A percentile compares a stretch with the other conserved stretches of the same genome.
phyloP scores from a whole-genome alignment of 2,329 filamentous ascomycete genomes.

The Aspergillaceae sp. region DNA sequence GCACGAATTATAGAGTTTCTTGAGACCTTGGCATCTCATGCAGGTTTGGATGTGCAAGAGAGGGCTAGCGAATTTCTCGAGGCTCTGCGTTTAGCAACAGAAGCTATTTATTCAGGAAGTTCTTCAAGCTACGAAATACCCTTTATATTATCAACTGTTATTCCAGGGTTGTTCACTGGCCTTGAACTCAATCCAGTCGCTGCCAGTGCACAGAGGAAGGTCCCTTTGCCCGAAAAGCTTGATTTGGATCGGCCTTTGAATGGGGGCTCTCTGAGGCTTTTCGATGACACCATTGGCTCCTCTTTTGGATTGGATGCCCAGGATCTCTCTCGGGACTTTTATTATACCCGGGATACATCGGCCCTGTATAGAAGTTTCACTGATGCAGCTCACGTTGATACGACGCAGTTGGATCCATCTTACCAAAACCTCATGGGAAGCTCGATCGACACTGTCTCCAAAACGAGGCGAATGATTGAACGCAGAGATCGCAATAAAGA shows the following conservation, averaged over 20 bases:
- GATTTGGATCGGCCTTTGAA: conserved; percentile 80
- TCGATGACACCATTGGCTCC: conserved; percentile 49
- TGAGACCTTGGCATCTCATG: conserved; percentile 70
- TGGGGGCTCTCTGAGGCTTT: conserved; percentile 57
- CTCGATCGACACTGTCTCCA: conserved; percentile 64
- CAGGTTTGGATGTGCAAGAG: conserved; percentile 89
- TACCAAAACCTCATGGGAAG: conserved; percentile 26
- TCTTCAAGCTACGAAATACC: conserved; percentile 53
- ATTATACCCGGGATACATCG: conserved; percentile 25
- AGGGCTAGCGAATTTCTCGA: conserved; percentile 88
- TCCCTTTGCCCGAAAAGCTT: conserved; percentile 66
- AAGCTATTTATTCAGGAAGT: conserved; percentile 48
- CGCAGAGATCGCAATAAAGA: conserved; percentile 75
- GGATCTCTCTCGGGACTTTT: conserved; percentile 29
- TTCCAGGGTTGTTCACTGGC: conserved; percentile 77
- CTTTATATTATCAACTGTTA: conserved; percentile 77
- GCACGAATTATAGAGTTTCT: conserved; percentile 73
- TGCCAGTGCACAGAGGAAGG: conserved; percentile 69
- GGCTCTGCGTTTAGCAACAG: conserved; percentile 73
- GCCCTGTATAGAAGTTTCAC: conserved; percentile 11
- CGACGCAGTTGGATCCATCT: conserved; percentile 18
- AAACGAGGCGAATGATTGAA: conserved; percentile 66
- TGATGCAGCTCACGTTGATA: conserved; percentile 13
- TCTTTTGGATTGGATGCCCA: conserved; percentile 43
- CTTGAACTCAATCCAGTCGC: conserved; percentile 91